Evolutionary conservation across 108 stramenopile genomes (phyloP).

Genomic region (Nitzschia sp.): DNA sequence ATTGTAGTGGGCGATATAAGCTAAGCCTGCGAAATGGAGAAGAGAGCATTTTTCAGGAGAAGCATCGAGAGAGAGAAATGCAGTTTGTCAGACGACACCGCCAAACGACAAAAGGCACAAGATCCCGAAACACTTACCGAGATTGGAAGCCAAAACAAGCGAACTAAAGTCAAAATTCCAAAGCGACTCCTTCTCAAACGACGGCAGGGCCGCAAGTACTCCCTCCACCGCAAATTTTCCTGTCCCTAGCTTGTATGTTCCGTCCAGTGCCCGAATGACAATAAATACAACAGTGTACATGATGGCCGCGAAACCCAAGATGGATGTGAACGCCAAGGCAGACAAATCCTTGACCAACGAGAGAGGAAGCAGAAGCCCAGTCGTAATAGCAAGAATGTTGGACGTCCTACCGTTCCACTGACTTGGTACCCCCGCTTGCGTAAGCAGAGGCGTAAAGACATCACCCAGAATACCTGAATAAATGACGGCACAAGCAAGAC

Average conservation of each 20-base stretch:
- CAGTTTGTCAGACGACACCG: no score
- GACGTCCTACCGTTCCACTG: conserved; percentile 37
- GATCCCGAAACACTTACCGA: no score
- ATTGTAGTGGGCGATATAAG: conserved; percentile 68
- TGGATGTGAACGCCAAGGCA: conserved; percentile 57
- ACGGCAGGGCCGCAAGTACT: conserved; percentile 18
- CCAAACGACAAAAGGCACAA: conserved; percentile 26
- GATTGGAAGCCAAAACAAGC: conserved; percentile 51
- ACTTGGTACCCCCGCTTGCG: conserved; percentile 41
- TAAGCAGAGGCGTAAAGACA: conserved; percentile 49
- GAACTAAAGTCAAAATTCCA: conserved; percentile 52
- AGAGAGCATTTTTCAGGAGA: background rate
- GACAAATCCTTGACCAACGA: conserved; percentile 53
- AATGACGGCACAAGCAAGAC: conserved; percentile 41
- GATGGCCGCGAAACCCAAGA: conserved; percentile 54
- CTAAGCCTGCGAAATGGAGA: background rate
- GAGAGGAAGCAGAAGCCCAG: conserved; percentile 39
- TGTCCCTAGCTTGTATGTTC: conserved; percentile 40
- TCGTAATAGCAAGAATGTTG: conserved; percentile 46
- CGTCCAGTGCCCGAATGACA: conserved; percentile 47
- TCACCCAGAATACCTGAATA: conserved; percentile 64
- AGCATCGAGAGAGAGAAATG: background rate
- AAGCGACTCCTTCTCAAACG: conserved; percentile 41
- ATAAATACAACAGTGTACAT: conserved; percentile 62
- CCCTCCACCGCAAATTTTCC: conserved; percentile 48